Evolutionary conservation across 495 filamentous ascomycete species (phyloP).

Genomic region (Aspergillus coremiiformis): DNA sequence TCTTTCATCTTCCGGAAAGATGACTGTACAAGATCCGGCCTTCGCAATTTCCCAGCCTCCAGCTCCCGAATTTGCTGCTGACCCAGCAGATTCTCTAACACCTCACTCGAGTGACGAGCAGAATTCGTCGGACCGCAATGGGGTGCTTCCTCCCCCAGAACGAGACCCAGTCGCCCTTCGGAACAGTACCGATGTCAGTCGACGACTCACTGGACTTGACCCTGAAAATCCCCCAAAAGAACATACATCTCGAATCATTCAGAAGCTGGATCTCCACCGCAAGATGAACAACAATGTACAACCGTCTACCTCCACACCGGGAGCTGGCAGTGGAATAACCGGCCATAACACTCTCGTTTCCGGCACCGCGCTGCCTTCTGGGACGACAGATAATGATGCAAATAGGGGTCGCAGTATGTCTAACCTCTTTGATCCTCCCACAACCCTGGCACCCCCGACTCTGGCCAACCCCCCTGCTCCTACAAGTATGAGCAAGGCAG

Average conservation of each 20-base stretch:
- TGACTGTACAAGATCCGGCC: conserved; percentile 61
- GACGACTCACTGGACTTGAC: conserved; percentile 44
- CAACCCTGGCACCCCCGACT: conserved; percentile 73
- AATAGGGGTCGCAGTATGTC: conserved; percentile 27
- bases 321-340: conserved; percentile 63
- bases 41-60: conserved; percentile 87
- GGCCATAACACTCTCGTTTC: conserved; percentile 71
- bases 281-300: conserved; percentile 54
- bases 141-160: conserved; percentile 61
- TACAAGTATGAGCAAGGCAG: conserved; percentile 81
- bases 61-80: conserved; percentile 82
- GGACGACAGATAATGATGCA: conserved; percentile 23
- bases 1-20: conserved; percentile 49
- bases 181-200: conserved; percentile 63
- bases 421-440: conserved; percentile 39
- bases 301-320: conserved; percentile 29
- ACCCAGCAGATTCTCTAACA: conserved; percentile 59
- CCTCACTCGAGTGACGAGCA: conserved; percentile 50
- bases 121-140: conserved; percentile 48
- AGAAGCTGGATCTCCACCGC: conserved; percentile 85
- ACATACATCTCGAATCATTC: conserved; percentile 79
- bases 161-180: conserved; percentile 50
- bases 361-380: conserved; percentile 33
- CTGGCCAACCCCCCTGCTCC: conserved; percentile 78
- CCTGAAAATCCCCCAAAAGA: conserved; percentile 52